Evolutionary conservation across 495 filamentous ascomycete genomes (phyloP), one percentile per base, ranked within the genome.

Genomic region (Penicillium dipodomyicola): DNA sequence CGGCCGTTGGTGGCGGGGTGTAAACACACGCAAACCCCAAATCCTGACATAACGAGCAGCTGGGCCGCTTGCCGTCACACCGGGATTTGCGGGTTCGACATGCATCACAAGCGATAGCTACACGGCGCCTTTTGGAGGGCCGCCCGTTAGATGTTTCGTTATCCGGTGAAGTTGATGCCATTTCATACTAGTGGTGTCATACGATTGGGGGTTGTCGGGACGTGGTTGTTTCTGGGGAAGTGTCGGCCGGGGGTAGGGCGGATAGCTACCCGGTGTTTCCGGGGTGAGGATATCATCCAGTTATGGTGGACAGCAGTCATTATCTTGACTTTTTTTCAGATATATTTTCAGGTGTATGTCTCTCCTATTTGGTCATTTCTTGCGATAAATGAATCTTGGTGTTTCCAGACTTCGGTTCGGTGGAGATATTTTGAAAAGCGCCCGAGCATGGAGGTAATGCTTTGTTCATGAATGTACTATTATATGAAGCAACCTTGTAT

Each of bases 1-100:
- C 64, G 2, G 70, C 63, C 15, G 69, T 73, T 7, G 66, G 58
- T 9, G 70, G 62, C 10, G 74, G 62, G 14, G 68, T 67, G 60
- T 81, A 81, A 3, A 76, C 58, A 60, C 78, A 81, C 10, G 78
- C 77, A 53, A 74, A 74, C 19, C 70, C 72, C 27, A 80, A 55
- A 19, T 78, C 72, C 52, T 39, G 42, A 48, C 78, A 80, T 48
- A 67, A 64, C 42, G 65, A 67, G 51, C 78, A 81, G 46, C 67
- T 72, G 10, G 78, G 78, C n/a, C 77, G 65, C 14, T 53, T 55
- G n/a, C 78, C 75, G 62, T 80, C 76, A 43, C 78, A 81, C 62
- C 76, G 69, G 30, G 78, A 78, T 48, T 81, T 81, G 17, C 78
- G 68, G 8, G 63, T 66, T 39, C 78, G 67, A 42, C 78, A 81